These are phyloP conservation scores for Fabrea salina DNA, from an alignment of 169 alveolate genomes.

Conservation along the genomic window DNA sequence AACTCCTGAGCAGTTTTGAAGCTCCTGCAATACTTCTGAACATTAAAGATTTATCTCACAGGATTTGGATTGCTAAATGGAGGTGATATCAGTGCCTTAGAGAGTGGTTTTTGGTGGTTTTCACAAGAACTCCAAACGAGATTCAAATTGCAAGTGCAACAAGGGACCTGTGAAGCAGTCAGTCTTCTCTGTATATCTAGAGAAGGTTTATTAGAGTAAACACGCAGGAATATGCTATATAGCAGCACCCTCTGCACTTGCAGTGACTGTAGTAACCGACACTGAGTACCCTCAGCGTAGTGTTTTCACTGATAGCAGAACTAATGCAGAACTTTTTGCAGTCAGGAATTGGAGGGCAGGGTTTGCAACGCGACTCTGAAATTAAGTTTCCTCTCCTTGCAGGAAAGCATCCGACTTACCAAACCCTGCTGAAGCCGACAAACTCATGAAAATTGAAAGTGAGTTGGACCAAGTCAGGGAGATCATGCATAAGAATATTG, in stretches of 20 bases:
- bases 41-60: too few species aligned
- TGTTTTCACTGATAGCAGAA: conserved; percentile 40
- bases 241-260: conserved; percentile 48
- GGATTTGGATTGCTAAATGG: too few species aligned
- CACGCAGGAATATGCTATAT: conserved; percentile 60
- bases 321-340: conserved; percentile 27
- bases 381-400: conserved; percentile 29
- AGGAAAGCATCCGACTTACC: conserved; percentile 79
- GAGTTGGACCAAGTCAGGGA: conserved; percentile 91
- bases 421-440: conserved; percentile 94
- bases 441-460: conserved; percentile 85
- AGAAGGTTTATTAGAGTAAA: too few species aligned
- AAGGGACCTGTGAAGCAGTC: too few species aligned
- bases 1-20: too few species aligned
- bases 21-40: too few species aligned
- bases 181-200: too few species aligned
- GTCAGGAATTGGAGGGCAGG: conserved; percentile 38
- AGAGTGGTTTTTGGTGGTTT: too few species aligned
- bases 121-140: too few species aligned
- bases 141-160: too few species aligned
- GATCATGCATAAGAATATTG: conserved; percentile 73
- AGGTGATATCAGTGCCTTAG: too few species aligned
- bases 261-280: conserved; percentile 59
- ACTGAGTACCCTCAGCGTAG: conserved; percentile 67
- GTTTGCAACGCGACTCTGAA: conserved; percentile 7